Percentiles rank a stretch among this genome's conserved stretches.
phyloP scores from a whole-genome alignment of 129 eudicot species.

The Tagetes erecta region DNA sequence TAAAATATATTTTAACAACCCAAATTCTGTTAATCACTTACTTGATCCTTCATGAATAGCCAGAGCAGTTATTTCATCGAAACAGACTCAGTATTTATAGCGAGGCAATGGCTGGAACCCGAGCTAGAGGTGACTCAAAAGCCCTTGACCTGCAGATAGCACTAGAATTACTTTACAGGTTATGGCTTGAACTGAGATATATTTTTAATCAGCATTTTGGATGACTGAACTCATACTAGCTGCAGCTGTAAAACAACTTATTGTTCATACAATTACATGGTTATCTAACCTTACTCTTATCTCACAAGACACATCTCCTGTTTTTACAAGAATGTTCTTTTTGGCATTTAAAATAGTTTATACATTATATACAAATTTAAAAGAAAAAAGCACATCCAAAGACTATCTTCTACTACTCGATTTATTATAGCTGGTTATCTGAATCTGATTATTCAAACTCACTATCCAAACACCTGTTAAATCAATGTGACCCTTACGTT shows the following conservation, averaged over 20 bases:
- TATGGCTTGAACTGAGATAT: conserved; percentile 17
- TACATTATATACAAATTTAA: neutral
- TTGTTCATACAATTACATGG: neutral
- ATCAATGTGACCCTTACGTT: neutral
- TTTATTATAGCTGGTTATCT: conserved; percentile 1
- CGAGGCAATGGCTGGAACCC: conserved; percentile 97
- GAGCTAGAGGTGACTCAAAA: conserved; percentile 82
- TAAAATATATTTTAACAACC: neutral
- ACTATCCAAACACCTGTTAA: neutral
- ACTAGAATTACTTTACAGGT: conserved; percentile 91
- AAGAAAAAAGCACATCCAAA: neutral
- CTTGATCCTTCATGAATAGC: conserved; percentile 62
- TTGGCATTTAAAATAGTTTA: neutral
- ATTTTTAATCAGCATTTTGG: conserved; percentile 12
- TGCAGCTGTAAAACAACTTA: conserved; percentile 3
- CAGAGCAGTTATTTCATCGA: conserved; percentile 91
- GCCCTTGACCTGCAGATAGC: conserved; percentile 76
- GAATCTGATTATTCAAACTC: neutral
- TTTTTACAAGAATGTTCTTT: conserved; percentile 2
- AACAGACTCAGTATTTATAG: conserved; percentile 60
- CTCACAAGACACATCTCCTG: conserved; percentile 6
- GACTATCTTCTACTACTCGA: neutral
- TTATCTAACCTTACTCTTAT: neutral
- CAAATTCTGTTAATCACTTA: conserved; percentile 32
- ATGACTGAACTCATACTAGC: neutral